These are phyloP conservation scores for Colletotrichum sidae DNA, from an alignment of 2,329 filamentous ascomycete genomes.

Conservation along the genomic window DNA sequence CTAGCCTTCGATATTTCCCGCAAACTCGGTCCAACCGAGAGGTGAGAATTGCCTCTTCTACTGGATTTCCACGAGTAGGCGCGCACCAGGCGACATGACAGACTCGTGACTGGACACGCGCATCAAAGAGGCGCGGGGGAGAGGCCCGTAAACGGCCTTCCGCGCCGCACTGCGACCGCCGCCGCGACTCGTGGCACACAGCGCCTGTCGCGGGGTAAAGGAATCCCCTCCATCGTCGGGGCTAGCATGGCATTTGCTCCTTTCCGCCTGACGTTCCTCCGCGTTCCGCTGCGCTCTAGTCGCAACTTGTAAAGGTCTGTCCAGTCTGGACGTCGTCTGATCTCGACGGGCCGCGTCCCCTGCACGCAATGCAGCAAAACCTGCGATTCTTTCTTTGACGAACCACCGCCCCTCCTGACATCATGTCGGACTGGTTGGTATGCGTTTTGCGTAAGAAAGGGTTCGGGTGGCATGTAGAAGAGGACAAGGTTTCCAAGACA, in stretches of 20 bases:
- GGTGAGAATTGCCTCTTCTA: too few relatives aligned
- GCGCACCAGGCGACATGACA: too few relatives aligned
- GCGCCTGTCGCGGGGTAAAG: slow-evolving; percentile 6
- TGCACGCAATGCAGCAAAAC: not conserved
- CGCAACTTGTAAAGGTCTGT: not conserved
- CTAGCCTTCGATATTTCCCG: too few relatives aligned
- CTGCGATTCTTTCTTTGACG: not conserved
- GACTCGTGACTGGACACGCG: too few relatives aligned
- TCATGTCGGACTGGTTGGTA: not conserved
- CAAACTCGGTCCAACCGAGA: too few relatives aligned
- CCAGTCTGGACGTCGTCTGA: not conserved
- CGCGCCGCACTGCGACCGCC: slow-evolving; percentile 9
- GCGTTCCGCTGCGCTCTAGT: not conserved
- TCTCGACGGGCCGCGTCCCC: not conserved
- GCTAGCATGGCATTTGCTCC: not conserved
- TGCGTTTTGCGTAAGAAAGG: not conserved
- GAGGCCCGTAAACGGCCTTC: not conserved
- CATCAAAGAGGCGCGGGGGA: not conserved
- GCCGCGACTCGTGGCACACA: slow-evolving; percentile 7
- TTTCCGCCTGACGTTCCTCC: not conserved
- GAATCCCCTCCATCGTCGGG: not conserved
- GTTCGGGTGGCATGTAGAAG: not conserved
- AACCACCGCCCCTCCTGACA: not conserved
- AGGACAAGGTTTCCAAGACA: not conserved
- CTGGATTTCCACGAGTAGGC: too few relatives aligned